These are phyloP conservation scores for Crithidia fasciculata DNA, from an alignment of 208 protist species.

Conservation along the genomic window DNA sequence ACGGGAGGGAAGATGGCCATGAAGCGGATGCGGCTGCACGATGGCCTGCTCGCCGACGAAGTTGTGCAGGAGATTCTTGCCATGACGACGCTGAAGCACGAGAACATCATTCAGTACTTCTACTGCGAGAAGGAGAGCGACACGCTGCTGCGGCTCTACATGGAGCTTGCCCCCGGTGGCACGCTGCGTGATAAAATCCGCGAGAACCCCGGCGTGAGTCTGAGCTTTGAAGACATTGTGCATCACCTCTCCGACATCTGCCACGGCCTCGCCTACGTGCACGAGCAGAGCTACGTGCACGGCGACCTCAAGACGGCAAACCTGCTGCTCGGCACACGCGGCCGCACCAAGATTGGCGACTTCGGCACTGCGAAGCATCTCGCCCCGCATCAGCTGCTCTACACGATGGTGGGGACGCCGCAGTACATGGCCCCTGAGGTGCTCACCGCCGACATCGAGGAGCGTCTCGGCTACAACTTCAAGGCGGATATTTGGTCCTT, in stretches of 20 bases:
- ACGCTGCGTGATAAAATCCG: conserved; percentile 84
- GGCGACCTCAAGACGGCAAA: conserved; percentile 93
- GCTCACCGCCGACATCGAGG: conserved; percentile 57
- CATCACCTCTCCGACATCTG: conserved; percentile 86
- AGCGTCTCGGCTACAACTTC: conserved; percentile 77
- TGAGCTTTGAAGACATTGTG: conserved; percentile 73
- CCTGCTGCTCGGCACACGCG: conserved; percentile 78
- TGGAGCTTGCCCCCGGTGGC: conserved; percentile 92
- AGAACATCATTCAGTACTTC: conserved; percentile 95
- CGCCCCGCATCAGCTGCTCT: conserved; percentile 70
- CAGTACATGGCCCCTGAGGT: conserved; percentile 95
- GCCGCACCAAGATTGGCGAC: conserved; percentile 94
- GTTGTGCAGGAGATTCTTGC: conserved; percentile 88
- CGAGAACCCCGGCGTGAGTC: conserved; percentile 49
- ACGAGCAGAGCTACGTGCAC: conserved; percentile 88
- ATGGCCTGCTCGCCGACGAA: conserved; percentile 76
- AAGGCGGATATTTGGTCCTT: conserved; percentile 93
- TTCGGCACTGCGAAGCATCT: conserved; percentile 94
- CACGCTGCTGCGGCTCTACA: conserved; percentile 85
- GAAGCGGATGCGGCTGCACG: conserved; percentile 89
- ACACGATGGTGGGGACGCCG: conserved; percentile 84
- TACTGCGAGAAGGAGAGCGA: conserved; percentile 89
- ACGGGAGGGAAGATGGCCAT: conserved; percentile 90
- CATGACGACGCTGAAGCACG: conserved; percentile 90
- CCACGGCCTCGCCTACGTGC: conserved; percentile 89